phyloP scores from a whole-genome alignment of 805 yeast species.

The Yarrowia alimentaria region DNA sequence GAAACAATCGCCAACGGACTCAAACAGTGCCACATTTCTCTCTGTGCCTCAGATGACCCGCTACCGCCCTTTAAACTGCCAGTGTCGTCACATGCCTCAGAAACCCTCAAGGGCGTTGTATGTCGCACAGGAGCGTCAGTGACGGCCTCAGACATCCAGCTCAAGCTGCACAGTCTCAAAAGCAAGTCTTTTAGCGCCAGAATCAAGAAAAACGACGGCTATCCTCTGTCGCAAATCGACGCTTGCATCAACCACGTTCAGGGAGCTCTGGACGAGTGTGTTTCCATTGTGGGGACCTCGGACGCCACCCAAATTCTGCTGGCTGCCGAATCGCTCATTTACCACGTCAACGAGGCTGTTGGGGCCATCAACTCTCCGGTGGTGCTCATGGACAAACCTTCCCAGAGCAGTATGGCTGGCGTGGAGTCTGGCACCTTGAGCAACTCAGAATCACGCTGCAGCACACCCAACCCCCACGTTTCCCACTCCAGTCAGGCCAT shows the following conservation, averaged over 20 bases:
- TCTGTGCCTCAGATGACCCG: conserved; percentile 11
- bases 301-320: conserved; percentile 13
- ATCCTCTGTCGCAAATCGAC: conserved; percentile 14
- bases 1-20: conserved; percentile 21
- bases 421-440: conserved; percentile 1
- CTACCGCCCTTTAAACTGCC: conserved; percentile 22
- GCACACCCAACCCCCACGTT: conserved; percentile 15
- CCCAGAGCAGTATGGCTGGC: no score
- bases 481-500: conserved; percentile 18
- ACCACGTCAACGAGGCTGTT: conserved; percentile 16
- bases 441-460: background rate
- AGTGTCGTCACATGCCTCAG: conserved; percentile 25
- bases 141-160: conserved; percentile 6
- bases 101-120: conserved; percentile 21
- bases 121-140: conserved; percentile 12
- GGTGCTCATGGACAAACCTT: conserved; percentile 7
- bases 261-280: conserved; percentile 10
- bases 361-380: conserved; percentile 16
- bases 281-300: background rate
- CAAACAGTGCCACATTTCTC: conserved; percentile 1
- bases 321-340: conserved; percentile 4
- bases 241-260: conserved; percentile 19
- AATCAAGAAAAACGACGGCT: conserved; percentile 9
- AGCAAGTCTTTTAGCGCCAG: conserved; percentile 5
- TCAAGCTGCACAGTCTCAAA: conserved; percentile 6